Base-by-base conservation (phyloP, 2,329 filamentous ascomycete genomes). In the Colletotrichum euphorbiae region DNA sequence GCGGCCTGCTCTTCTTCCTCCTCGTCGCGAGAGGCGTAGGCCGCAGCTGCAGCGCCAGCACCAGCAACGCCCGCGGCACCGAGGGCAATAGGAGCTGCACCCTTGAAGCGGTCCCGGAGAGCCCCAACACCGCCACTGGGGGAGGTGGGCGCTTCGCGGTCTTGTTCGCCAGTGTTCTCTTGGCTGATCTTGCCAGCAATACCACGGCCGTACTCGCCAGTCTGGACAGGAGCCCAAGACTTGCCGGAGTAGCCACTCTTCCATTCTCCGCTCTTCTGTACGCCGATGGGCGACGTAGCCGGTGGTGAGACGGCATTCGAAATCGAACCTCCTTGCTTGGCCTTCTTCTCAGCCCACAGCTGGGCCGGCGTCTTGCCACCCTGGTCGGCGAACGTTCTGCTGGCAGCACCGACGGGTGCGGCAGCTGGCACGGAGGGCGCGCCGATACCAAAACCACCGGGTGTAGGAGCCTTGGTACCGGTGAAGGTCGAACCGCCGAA, bases 261-360 rank as follows among this genome's bases (percentile, higher is more conserved):
- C 94, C 94, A 98, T 69, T 93, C 90, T 69, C 92, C 93, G 75
- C 92, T 97, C 75, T 86, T 84, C 77, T 97, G 93, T 57, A 85
- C 84, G 57, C 83, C 77, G 36, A 93, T 81, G 1, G 89, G 86
- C 45, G 88, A 80, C n/a, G 86, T 75, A 3, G 79, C 74, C 6
- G 80, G 71, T 24, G 82, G 76, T 59, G 80, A 75, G 48, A 70
- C 31, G 83, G 80, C 56, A 85, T 81, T 57, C 77, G 82, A 61
- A 65, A 73, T 72, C 66, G 82, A 82, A 51, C 87, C 90, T 58
- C 90, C 86, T 77, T 96, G 90, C 69, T 90, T 90, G 42, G 93
- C 95, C 83, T 98, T 98, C 83, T 94, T 97, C 83, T 99, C 96
- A 0, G 95, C 95, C 96, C 96, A 99, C 40, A 97, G 82, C 79